Evolutionary conservation across 306 rosid genomes (phyloP).

Genomic region (Canavalia gladiata): DNA sequence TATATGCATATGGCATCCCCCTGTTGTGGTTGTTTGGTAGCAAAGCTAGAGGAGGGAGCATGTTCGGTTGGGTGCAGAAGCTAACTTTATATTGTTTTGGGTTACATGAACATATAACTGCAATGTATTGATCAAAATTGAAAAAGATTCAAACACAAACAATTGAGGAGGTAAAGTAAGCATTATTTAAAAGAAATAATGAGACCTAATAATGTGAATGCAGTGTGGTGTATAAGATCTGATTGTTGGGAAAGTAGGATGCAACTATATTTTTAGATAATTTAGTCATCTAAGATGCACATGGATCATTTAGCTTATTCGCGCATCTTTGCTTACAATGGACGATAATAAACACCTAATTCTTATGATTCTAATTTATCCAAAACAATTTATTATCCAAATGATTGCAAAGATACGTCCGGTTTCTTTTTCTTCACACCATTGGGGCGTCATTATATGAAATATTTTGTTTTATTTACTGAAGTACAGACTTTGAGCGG

Average conservation of each 20-base stretch:
- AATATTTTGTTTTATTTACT: no score
- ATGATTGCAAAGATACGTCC: not conserved
- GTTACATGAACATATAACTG: not conserved
- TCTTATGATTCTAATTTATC: not conserved
- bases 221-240: constrained; percentile 9
- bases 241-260: constrained; percentile 33
- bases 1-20: no score
- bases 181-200: constrained; percentile 19
- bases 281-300: constrained; percentile 37
- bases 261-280: constrained; percentile 16
- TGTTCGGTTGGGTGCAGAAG: not conserved
- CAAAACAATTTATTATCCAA: constrained; percentile 1
- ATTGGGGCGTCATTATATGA: no score
- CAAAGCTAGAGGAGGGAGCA: constrained; percentile 25
- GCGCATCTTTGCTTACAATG: constrained; percentile 7
- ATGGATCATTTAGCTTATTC: constrained; percentile 38
- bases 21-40: not conserved
- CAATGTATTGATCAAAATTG: not conserved
- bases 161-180: not conserved
- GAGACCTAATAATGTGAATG: not conserved
- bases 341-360: not conserved
- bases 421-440: not conserved
- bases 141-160: not conserved
- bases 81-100: constrained; percentile 4
- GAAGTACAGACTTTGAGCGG: no score